These are phyloP conservation scores for Ganoderma lingzhi DNA, from an alignment of 1,284 basidiomycete species.

Conservation along the genomic window DNA sequence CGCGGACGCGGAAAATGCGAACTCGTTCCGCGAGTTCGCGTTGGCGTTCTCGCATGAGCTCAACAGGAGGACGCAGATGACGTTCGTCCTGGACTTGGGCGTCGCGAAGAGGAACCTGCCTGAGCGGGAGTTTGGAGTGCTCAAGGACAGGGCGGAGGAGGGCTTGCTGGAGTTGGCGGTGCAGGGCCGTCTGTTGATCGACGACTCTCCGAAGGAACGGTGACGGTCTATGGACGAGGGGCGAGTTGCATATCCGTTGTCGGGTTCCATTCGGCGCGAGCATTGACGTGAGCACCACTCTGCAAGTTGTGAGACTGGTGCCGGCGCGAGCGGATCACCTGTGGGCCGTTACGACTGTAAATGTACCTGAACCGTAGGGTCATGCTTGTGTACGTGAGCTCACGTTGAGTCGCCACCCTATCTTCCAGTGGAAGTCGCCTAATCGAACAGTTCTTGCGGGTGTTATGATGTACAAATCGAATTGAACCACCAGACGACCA, in stretches of 20 bases:
- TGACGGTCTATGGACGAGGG: neutral
- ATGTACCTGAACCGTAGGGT: too few relatives aligned
- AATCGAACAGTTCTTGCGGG: neutral
- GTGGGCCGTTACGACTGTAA: too few relatives aligned
- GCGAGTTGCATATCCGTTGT: too few relatives aligned
- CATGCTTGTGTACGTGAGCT: too few relatives aligned
- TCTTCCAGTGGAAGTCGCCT: neutral
- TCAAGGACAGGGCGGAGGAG: neutral
- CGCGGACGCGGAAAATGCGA: neutral
- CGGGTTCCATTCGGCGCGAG: too few relatives aligned
- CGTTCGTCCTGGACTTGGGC: conserved; percentile 1
- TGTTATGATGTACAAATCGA: neutral
- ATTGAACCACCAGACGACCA: neutral
- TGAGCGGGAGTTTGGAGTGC: neutral
- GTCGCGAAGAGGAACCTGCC: neutral
- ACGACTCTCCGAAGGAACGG: neutral
- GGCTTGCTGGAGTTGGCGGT: neutral
- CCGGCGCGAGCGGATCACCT: too few relatives aligned
- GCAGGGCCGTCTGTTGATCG: neutral
- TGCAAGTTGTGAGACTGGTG: too few relatives aligned
- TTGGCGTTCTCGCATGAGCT: neutral
- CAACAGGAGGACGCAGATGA: neutral
- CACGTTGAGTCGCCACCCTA: neutral
- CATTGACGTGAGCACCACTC: too few relatives aligned
- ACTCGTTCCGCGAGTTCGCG: neutral